Evolutionary conservation across 805 yeast genomes (phyloP).

Genomic region (Wickerhamiella spandovensis): DNA sequence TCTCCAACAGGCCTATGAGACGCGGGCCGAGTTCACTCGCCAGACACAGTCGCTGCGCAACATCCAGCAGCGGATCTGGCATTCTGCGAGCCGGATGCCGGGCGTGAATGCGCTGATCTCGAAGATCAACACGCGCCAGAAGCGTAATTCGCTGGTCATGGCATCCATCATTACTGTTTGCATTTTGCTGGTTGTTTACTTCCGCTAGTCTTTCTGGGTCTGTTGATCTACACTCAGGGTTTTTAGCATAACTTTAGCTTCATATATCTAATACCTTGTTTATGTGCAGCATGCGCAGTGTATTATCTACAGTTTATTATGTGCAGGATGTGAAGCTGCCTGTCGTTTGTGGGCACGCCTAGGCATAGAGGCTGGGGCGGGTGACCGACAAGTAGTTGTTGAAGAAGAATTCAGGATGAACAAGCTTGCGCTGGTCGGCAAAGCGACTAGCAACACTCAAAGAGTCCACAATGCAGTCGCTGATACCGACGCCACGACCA

Average conservation of each 20-base stretch:
- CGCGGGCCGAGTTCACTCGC: conserved; percentile 68
- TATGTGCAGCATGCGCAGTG: no score
- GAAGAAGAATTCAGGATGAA: conserved; percentile 21
- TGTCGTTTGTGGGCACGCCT: no score
- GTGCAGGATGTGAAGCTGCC: no score
- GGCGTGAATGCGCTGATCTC: conserved; percentile 65
- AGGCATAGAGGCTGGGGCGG: not conserved
- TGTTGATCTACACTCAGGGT: not conserved
- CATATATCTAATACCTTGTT: no score
- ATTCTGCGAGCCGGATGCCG: conserved; percentile 57
- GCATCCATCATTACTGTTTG: conserved; percentile 63
- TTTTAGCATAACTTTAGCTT: no score
- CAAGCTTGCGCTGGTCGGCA: conserved; percentile 20
- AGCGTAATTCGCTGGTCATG: conserved; percentile 75
- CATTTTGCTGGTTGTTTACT: conserved; percentile 51
- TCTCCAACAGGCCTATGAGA: conserved; percentile 73
- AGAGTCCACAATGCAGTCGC: conserved; percentile 64
- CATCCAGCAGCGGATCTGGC: conserved; percentile 51
- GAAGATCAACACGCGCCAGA: conserved; percentile 77
- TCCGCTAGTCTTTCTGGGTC: no score
- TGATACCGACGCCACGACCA: conserved; percentile 76
- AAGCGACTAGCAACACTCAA: conserved; percentile 41
- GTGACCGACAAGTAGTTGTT: conserved; percentile 11
- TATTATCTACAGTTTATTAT: not conserved
- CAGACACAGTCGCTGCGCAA: conserved; percentile 54